Conservation (phyloP, 2,329 filamentous ascomycete species). For the Fusarium sp. region DNA sequence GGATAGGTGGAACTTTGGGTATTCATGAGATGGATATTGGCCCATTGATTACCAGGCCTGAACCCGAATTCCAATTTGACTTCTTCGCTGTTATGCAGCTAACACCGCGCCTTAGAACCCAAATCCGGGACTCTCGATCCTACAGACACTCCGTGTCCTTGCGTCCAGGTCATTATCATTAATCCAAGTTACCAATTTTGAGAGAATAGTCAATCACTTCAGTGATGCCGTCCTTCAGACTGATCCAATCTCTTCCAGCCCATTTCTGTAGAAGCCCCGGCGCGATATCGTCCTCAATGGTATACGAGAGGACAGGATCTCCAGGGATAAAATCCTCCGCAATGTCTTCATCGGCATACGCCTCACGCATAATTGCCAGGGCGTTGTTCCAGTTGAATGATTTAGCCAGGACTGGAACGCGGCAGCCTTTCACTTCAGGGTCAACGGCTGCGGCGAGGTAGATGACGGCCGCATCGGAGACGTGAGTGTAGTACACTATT, state of each 20-base stretch:
- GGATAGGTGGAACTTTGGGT: too few species aligned
- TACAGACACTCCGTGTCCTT: too few species aligned
- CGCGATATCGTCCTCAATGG: conserved; percentile 35
- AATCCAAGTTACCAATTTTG: conserved; percentile 19
- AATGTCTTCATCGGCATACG: conserved; percentile 24
- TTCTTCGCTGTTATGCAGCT: too few species aligned
- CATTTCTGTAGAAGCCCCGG: conserved; percentile 31
- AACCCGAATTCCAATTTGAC: too few species aligned
- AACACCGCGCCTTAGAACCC: too few species aligned
- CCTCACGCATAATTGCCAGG: conserved; percentile 21
- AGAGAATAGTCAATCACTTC: conserved; percentile 27
- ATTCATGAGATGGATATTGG: too few species aligned
- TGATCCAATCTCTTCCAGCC: conserved; percentile 38
- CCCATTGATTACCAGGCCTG: too few species aligned
- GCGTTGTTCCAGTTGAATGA: conserved; percentile 42
- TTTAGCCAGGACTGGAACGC: conserved; percentile 19
- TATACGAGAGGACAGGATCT: conserved; percentile 29
- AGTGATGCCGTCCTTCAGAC: conserved; percentile 16
- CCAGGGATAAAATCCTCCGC: conserved; percentile 31
- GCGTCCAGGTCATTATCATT: too few species aligned
- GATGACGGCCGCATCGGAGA: conserved; percentile 37
- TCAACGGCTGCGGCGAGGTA: conserved; percentile 39
- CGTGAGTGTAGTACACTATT: conserved; percentile 42
- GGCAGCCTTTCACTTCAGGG: conserved; percentile 18
- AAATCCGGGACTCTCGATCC: too few species aligned